Base-by-base conservation (phyloP, 495 filamentous ascomycete genomes). In the Lasiosphaeriaceae sp. region DNA sequence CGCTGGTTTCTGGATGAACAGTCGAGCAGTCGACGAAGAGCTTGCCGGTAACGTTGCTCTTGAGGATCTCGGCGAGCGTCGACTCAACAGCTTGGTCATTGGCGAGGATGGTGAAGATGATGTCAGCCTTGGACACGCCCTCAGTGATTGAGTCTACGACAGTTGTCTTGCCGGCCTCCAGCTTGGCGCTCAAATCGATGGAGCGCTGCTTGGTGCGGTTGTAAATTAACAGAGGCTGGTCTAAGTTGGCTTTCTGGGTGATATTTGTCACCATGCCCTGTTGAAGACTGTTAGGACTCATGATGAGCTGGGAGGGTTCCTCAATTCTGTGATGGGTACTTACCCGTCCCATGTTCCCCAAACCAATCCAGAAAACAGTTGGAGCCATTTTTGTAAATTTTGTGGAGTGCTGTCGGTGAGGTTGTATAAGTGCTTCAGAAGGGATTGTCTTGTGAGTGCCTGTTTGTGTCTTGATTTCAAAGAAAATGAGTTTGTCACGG, bases 281-380 rank as follows among this genome's bases (percentile, higher is more conserved):
- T 11, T 11, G 19, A 50, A 22, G 16, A 53, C 11, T 29, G 21
- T 31, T 2, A 22, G 45, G 4, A 51, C 23, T 44, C 39, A 14
- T 52, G 11, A 34, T 9, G 19, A 46, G 46, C 37, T 21, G 29
- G 14, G 52, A 61, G 35, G 23, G 9, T 17, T 19, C 16, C 16
- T 12, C 22, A 14, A 43, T 52, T 45, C n/a, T 37, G 46, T 24
- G 24, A 5, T n/a, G n/a, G n/a, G n/a, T 49, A 76, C 84, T 76
- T 77, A 92, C 90, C 56, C 88, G 79, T 58, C 92, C 92, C 82
- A 96, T 96, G 70, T 96, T 96, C 9, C 92, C 92, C 52, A 96
- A 77, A 50, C 92, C 92, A 53, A 96, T 88, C 86, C 87, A 96
- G 64, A 92, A 77, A 47, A 91, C 48, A 67, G 81, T 84, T 59